Conservation (phyloP, 192 early-diverging fungal species). For the Entomortierella lignicola region DNA sequence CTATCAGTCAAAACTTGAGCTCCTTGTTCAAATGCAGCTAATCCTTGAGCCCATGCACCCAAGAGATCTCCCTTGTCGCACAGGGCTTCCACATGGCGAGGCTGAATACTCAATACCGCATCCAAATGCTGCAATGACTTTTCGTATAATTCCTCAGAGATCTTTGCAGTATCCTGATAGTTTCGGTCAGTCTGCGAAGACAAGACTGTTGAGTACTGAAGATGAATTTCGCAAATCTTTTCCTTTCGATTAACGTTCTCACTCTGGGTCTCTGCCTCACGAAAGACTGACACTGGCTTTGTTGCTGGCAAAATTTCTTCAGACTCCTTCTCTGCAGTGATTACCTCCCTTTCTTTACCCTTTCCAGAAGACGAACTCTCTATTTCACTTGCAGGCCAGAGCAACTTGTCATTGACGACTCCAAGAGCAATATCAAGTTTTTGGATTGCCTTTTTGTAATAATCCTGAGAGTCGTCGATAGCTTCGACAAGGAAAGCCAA, state of each 20-base stretch:
- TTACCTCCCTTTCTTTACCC: slow-evolving; percentile 33
- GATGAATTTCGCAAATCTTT: slow-evolving; percentile 56
- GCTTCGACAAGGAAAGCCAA: slow-evolving; percentile 62
- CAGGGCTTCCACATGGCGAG: slow-evolving; percentile 62
- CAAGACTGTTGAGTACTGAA: slow-evolving; percentile 58
- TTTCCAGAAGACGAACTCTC: slow-evolving; percentile 25
- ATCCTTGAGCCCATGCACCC: slow-evolving; percentile 58
- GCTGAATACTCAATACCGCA: slow-evolving; percentile 50
- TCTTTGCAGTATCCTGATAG: slow-evolving; percentile 53
- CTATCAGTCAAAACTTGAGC: slow-evolving; percentile 7
- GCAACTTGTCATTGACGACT: slow-evolving; percentile 37
- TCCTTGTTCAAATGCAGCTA: slow-evolving; percentile 42
- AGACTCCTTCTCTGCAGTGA: not conserved
- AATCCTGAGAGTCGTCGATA: slow-evolving; percentile 45
- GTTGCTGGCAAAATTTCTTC: slow-evolving; percentile 55
- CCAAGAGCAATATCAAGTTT: slow-evolving; percentile 56
- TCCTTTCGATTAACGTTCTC: slow-evolving; percentile 49
- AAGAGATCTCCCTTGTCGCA: slow-evolving; percentile 68
- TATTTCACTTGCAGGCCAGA: slow-evolving; percentile 28
- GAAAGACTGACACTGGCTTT: slow-evolving; percentile 41
- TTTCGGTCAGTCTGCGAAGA: slow-evolving; percentile 61
- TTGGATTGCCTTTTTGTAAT: slow-evolving; percentile 56
- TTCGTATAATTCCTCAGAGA: slow-evolving; percentile 51
- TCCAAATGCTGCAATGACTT: slow-evolving; percentile 56
- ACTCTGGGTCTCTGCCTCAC: slow-evolving; percentile 33